Conservation (phyloP, 169 alveolate genomes). For the Plasmodium chabaudi region DNA sequence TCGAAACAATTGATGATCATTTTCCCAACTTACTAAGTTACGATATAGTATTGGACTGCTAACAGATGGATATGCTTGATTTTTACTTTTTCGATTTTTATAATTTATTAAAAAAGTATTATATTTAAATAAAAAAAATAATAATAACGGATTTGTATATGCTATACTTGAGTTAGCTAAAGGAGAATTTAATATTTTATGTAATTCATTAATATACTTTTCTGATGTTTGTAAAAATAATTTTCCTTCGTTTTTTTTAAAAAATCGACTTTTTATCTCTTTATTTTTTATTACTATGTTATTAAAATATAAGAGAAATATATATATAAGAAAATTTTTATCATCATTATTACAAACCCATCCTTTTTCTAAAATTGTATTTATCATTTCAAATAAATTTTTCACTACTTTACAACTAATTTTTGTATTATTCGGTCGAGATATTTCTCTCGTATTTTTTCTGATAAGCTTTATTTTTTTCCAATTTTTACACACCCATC, state of each 20-base stretch:
- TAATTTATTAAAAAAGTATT: slow-evolving; percentile 19
- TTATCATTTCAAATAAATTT: slow-evolving; percentile 6
- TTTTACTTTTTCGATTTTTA: slow-evolving; percentile 18
- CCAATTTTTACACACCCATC: not conserved
- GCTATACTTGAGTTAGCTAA: slow-evolving; percentile 1
- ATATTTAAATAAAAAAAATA: slow-evolving; percentile 57
- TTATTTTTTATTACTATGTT: slow-evolving; percentile 8
- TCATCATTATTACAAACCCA: slow-evolving; percentile 36
- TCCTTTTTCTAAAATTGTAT: slow-evolving; percentile 1
- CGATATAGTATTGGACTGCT: slow-evolving; percentile 13
- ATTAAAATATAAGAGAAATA: slow-evolving; percentile 16
- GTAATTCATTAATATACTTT: not conserved
- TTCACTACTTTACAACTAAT: not conserved
- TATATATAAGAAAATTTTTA: slow-evolving; percentile 29
- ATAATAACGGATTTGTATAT: slow-evolving; percentile 36
- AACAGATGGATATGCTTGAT: not conserved
- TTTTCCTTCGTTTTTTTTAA: slow-evolving; percentile 18
- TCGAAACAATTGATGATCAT: slow-evolving; percentile 3
- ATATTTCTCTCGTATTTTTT: not conserved
- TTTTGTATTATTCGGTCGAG: not conserved
- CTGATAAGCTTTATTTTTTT: not conserved
- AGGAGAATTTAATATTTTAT: slow-evolving; percentile 13
- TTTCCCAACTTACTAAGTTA: slow-evolving; percentile 10
- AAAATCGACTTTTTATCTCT: slow-evolving; percentile 11
- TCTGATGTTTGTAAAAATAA: slow-evolving; percentile 12